These are phyloP conservation scores for Scalesia atractyloides DNA, from an alignment of 129 eudicot species.

Conservation along the genomic window DNA sequence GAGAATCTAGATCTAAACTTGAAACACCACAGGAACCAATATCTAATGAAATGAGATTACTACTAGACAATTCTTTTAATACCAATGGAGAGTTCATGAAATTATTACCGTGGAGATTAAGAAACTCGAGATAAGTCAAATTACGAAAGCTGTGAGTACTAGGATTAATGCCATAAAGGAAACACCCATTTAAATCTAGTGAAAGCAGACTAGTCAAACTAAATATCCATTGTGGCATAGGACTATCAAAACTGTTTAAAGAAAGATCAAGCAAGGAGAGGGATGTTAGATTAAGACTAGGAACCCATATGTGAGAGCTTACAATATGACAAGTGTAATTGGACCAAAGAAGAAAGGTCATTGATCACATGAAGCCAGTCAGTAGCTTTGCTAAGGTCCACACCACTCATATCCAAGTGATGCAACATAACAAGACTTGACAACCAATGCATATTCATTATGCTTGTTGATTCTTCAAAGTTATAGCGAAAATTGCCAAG, in stretches of 20 bases:
- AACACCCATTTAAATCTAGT: background rate
- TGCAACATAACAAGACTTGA: background rate
- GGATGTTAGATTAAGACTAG: background rate
- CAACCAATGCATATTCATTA: background rate
- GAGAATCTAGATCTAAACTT: background rate
- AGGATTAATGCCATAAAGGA: background rate
- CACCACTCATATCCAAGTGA: background rate
- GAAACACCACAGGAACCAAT: background rate
- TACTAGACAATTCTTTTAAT: background rate
- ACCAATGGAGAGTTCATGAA: background rate
- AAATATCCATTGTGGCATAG: background rate
- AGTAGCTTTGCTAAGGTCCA: background rate
- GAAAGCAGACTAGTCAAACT: background rate
- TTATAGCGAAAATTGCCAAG: background rate
- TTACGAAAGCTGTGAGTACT: background rate
- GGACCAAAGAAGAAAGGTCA: background rate
- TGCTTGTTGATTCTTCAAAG: background rate
- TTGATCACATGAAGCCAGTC: constrained; percentile 8
- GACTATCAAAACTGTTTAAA: background rate
- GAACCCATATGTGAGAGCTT: background rate
- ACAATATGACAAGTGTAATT: background rate
- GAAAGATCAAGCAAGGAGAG: constrained; percentile 6
- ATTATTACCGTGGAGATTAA: background rate
- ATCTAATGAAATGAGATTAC: background rate
- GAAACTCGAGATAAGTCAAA: background rate